Evolutionary conservation across 2,329 filamentous ascomycete species (phyloP), one percentile per base, ranked within the genome.

Genomic region (Nigrospora oryzae): DNA sequence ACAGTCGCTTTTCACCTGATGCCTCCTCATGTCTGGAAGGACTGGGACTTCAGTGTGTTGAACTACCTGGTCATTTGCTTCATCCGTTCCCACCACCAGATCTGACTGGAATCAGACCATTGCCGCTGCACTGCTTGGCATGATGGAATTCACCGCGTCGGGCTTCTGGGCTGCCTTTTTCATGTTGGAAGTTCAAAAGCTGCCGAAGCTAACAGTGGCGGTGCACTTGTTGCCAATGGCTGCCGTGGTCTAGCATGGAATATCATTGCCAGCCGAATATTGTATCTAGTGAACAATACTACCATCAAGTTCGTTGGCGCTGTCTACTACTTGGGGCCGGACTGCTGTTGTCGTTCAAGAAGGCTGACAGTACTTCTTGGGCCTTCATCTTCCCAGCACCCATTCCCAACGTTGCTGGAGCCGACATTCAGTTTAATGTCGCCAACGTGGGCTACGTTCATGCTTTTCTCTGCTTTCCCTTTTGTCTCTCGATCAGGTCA

Each of bases 391-490:
- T 49, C 36, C 45, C 47, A 1, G 43, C 47, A 2, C 42, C 44
- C 5, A 36, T 46, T 5, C 60, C 86, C 23, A 73, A 74, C 17
- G 81, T 85, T 1, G 65, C 83, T 4, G 83, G 83, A 1, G 81
- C 81, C 0, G 83, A 86, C 55, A 74, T 86, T 32, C 76, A 85
- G 46, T 86, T 85, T 59, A 84, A 84, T 48, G 81, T 86, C 17
- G 75, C 77, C 4, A 86, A 86, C 53, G 75, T 81, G 57, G 53
- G 74, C 63, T 14, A 7, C 15, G 8, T 15, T 17, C 23, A 10
- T 28, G 5, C 23, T 7, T 28, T 7, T 28, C 5, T 28, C 23
- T 28, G 5, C 23, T 28, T 28, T 28, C 23, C 5, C 15, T 3
- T 33, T 12, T 15, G 28, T 31, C 38, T 31, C 30, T 32, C 28